Conservation (phyloP, 495 filamentous ascomycete species). For the Xylaria cubensis region DNA sequence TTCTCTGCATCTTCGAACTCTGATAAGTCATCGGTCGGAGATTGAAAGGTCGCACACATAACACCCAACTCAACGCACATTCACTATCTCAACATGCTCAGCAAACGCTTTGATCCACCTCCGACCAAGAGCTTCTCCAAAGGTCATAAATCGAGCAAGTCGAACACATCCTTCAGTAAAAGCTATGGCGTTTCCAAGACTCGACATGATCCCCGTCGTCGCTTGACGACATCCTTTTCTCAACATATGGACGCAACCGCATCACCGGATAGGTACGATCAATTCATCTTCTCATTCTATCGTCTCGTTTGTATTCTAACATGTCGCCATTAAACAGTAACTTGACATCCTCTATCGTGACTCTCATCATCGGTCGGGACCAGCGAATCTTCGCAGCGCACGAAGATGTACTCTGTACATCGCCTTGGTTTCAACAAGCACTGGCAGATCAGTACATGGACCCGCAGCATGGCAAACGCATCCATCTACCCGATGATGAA, state of each 20-base stretch:
- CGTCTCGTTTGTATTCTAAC: constrained; percentile 11
- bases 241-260: constrained; percentile 34
- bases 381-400: constrained; percentile 89
- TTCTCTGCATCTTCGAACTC: constrained; percentile 15
- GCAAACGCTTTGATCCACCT: constrained; percentile 49
- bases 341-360: constrained; percentile 75
- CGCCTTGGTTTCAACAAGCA: constrained; percentile 74
- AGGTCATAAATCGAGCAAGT: constrained; percentile 46
- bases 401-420: constrained; percentile 79
- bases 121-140: constrained; percentile 54
- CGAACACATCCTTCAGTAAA: constrained; percentile 55
- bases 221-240: constrained; percentile 47
- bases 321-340: constrained; percentile 47
- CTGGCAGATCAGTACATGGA: constrained; percentile 69
- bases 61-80: constrained; percentile 22
- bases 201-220: constrained; percentile 51
- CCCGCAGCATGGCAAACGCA: constrained; percentile 64
- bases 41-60: background rate
- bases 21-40: background rate
- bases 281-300: background rate
- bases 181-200: constrained; percentile 53
- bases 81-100: constrained; percentile 36
- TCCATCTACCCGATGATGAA: constrained; percentile 82
- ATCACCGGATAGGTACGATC: constrained; percentile 43
- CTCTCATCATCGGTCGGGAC: constrained; percentile 76